Conservation (phyloP, 345 rosid species). For the Salix purpurea region DNA sequence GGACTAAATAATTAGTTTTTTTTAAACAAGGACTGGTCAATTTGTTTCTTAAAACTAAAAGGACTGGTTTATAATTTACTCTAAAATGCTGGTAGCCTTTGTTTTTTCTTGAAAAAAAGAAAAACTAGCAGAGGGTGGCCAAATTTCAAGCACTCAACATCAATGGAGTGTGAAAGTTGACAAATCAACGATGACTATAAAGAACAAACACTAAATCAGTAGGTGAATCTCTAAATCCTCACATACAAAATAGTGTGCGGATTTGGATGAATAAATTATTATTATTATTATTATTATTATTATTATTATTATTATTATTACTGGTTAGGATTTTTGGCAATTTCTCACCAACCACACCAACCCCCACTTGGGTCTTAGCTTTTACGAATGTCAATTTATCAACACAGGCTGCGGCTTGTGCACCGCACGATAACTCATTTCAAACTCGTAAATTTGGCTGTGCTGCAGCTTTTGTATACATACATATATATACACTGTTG, state of each 20-base stretch:
- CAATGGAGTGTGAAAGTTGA: not conserved
- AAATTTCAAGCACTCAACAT: fast-evolving
- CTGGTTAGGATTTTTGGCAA: not conserved
- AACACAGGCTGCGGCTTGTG: not conserved
- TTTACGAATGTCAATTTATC: not conserved
- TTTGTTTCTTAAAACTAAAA: too few species aligned
- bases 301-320: not conserved
- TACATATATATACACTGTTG: too few species aligned
- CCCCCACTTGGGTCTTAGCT: not conserved
- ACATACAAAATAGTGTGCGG: too few species aligned
- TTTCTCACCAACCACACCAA: not conserved
- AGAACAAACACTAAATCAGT: not conserved
- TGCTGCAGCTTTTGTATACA: too few species aligned
- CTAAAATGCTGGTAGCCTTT: not conserved
- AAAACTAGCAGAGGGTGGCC: not conserved
- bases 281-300: not conserved
- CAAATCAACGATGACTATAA: not conserved
- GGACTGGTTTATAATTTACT: too few species aligned
- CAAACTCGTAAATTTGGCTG: too few species aligned
- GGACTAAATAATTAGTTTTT: too few species aligned
- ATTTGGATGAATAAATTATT: not conserved
- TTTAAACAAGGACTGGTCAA: too few species aligned
- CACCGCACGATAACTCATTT: not conserved
- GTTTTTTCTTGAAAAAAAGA: too few species aligned
- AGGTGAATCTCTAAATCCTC: not conserved